phyloP scores from a whole-genome alignment of 768 basidiomycete species.

The Suillus decipiens region DNA sequence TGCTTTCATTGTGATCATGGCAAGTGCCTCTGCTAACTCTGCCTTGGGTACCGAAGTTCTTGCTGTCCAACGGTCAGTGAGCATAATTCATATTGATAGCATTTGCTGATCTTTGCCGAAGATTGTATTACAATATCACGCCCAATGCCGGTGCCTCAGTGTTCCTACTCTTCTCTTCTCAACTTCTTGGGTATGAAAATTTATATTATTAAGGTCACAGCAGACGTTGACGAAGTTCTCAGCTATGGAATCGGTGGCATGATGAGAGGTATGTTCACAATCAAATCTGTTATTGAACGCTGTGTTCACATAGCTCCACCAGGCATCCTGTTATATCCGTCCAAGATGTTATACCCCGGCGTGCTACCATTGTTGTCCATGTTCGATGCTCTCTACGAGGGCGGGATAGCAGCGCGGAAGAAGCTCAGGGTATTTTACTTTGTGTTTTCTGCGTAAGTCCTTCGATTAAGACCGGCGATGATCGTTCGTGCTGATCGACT shows the following conservation, averaged over 20 bases:
- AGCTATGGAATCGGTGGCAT: conserved; percentile 44
- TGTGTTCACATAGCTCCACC: conserved; percentile 2
- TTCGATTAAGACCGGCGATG: neutral
- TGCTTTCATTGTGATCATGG: conserved; percentile 52
- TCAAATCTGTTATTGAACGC: neutral
- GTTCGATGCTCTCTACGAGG: conserved; percentile 48
- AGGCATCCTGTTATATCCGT: conserved; percentile 52
- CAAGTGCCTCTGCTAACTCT: conserved; percentile 48
- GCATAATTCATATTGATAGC: neutral
- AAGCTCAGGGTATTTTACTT: conserved; percentile 50
- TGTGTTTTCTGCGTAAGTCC: conserved; percentile 39
- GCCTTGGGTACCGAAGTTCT: conserved; percentile 51
- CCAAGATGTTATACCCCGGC: conserved; percentile 52
- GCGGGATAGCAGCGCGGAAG: conserved; percentile 36
- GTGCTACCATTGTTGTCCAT: conserved; percentile 49
- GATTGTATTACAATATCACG: conserved; percentile 46
- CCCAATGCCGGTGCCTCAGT: conserved; percentile 48
- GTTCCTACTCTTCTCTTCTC: conserved; percentile 35
- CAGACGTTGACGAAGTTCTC: neutral
- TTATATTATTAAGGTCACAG: neutral
- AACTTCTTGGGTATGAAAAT: conserved; percentile 37
- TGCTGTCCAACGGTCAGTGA: conserved; percentile 40
- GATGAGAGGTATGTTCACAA: conserved; percentile 37
- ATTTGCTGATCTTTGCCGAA: neutral
- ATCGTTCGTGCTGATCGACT: conserved; percentile 8